phyloP scores from a whole-genome alignment of 2,329 filamentous ascomycete species.

The Fusarium sp. region DNA sequence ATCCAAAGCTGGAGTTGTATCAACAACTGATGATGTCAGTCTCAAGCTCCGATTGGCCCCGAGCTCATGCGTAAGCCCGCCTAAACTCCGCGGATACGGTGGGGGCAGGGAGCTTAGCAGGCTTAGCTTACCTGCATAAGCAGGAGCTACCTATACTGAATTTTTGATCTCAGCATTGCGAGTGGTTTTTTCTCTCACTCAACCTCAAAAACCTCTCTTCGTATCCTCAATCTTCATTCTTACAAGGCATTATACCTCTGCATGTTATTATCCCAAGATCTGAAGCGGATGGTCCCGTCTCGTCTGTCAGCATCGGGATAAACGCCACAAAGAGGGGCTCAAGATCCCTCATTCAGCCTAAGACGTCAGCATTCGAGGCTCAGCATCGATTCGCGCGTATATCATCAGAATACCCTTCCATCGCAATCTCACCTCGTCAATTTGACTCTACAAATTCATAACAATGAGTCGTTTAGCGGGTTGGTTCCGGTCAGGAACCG shows the following conservation, averaged over 20 bases:
- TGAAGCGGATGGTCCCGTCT: not conserved
- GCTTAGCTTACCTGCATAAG: constrained; percentile 15
- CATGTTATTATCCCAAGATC: not conserved
- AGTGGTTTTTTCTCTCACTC: constrained; percentile 23
- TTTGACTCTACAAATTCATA: not conserved
- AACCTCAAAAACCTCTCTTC: not conserved
- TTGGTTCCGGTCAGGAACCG: constrained; percentile 59
- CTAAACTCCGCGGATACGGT: constrained; percentile 29
- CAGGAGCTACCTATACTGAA: not conserved
- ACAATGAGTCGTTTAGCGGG: constrained; percentile 59
- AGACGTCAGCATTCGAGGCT: constrained; percentile 36
- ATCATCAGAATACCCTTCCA: not conserved
- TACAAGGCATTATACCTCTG: not conserved
- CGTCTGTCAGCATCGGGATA: not conserved
- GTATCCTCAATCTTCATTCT: not conserved
- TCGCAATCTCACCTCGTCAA: not conserved
- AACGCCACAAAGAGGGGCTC: constrained; percentile 35
- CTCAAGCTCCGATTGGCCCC: constrained; percentile 23
- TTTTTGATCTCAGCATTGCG: constrained; percentile 7
- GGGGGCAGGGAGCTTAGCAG: constrained; percentile 6
- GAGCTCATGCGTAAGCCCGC: constrained; percentile 20
- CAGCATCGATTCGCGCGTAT: constrained; percentile 2
- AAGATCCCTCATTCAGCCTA: constrained; percentile 26
- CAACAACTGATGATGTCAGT: constrained; percentile 16
- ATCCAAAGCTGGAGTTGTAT: not conserved